Conservation (phyloP, 768 basidiomycete species). For the Tulasnella sp. region DNA sequence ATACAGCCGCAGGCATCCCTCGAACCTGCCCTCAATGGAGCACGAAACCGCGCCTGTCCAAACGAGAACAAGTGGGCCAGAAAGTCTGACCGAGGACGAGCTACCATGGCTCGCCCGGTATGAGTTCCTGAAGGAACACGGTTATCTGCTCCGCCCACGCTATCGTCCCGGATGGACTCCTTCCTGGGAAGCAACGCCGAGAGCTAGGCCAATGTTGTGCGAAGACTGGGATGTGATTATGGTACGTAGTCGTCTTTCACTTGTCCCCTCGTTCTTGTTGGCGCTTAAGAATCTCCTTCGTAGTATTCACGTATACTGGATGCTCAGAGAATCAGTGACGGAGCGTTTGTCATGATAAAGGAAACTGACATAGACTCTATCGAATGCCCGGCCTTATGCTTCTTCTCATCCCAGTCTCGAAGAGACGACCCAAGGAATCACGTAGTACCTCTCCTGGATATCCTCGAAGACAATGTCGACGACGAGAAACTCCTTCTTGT, state of each 20-base stretch:
- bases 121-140: neutral
- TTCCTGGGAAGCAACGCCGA: neutral
- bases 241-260: neutral
- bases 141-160: conserved; percentile 20
- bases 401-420: neutral
- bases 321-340: neutral
- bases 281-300: neutral
- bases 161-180: conserved; percentile 27
- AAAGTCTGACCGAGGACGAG: too few species aligned
- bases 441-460: neutral
- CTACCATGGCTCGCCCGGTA: neutral
- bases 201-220: neutral
- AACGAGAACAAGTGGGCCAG: too few species aligned
- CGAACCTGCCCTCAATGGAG: too few species aligned
- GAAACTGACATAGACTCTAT: neutral
- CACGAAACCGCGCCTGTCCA: too few species aligned
- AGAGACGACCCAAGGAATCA: neutral
- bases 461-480: neutral
- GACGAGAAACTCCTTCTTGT: too few species aligned
- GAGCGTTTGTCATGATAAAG: neutral
- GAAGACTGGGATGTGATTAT: neutral
- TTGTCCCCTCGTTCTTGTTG: neutral
- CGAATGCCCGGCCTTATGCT: neutral
- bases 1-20: too few species aligned
- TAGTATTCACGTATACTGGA: neutral